Percentiles rank a stretch among this genome's conserved stretches.
Conservation (phyloP, 2,329 filamentous ascomycete species). For the Chrysosporium queenslandicum region DNA sequence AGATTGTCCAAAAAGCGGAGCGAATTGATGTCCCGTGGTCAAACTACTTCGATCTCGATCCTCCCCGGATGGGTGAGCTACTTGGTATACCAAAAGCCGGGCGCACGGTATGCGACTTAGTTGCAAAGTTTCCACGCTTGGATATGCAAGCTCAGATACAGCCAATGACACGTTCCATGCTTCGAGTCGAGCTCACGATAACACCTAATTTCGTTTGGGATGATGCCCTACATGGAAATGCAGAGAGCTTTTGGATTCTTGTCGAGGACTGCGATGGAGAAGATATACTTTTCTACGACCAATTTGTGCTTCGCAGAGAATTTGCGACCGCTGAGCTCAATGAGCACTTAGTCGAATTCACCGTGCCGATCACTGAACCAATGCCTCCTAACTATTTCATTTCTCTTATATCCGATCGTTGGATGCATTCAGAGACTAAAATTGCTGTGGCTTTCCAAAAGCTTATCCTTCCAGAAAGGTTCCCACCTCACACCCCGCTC, state of each 20-base stretch:
- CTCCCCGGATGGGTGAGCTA: slow-evolving; percentile 90
- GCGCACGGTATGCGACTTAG: slow-evolving; percentile 70
- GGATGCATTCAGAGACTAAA: slow-evolving; percentile 97
- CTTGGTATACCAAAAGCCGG: slow-evolving; percentile 84
- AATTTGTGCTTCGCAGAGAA: slow-evolving; percentile 81
- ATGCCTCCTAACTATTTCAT: slow-evolving; percentile 99
- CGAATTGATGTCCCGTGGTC: slow-evolving; percentile 88
- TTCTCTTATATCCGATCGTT: slow-evolving; percentile 83
- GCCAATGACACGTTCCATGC: slow-evolving; percentile 86
- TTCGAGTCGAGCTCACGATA: slow-evolving; percentile 80
- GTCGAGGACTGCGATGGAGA: slow-evolving; percentile 97
- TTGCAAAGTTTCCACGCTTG: slow-evolving; percentile 85
- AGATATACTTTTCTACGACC: slow-evolving; percentile 88
- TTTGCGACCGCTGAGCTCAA: slow-evolving; percentile 78
- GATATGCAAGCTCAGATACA: slow-evolving; percentile 90
- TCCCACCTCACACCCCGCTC: slow-evolving; percentile 84
- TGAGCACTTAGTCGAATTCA: slow-evolving; percentile 92
- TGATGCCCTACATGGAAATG: slow-evolving; percentile 70
- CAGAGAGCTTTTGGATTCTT: slow-evolving; percentile 93
- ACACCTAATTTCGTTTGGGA: slow-evolving; percentile 96
- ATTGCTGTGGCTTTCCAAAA: slow-evolving; percentile 92
- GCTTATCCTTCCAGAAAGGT: slow-evolving; percentile 85
- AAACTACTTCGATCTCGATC: slow-evolving; percentile 92
- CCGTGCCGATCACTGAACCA: slow-evolving; percentile 89
- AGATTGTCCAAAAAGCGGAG: slow-evolving; percentile 86